phyloP scores from a whole-genome alignment of 1,284 basidiomycete genomes.

The Sphagnurus paluster region DNA sequence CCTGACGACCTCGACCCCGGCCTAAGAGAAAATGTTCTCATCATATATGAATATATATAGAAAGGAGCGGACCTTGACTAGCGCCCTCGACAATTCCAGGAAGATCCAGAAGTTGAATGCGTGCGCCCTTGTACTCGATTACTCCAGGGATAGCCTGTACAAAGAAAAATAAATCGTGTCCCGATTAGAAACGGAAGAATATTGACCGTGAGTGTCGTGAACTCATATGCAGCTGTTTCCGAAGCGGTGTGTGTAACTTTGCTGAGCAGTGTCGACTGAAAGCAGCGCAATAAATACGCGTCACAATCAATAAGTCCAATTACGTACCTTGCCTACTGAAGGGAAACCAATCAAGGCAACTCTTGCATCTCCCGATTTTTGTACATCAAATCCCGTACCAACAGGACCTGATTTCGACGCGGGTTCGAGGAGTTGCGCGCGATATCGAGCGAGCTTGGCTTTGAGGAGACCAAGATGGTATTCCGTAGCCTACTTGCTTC shows the following conservation, averaged over 20 bases:
- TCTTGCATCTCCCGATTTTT: slow-evolving; percentile 92
- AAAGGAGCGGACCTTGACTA: slow-evolving; percentile 59
- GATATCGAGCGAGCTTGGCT: slow-evolving; percentile 90
- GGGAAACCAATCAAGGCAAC: slow-evolving; percentile 94
- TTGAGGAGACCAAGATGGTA: slow-evolving; percentile 89
- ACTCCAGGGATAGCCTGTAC: slow-evolving; percentile 93
- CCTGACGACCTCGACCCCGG: slow-evolving; percentile 92
- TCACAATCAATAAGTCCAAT: neutral
- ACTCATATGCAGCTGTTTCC: slow-evolving; percentile 92
- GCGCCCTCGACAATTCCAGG: slow-evolving; percentile 99
- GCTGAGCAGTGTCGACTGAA: slow-evolving; percentile 84
- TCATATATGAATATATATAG: neutral
- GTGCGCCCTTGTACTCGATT: slow-evolving; percentile 89
- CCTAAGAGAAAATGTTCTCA: slow-evolving; percentile 39
- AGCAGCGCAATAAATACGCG: neutral
- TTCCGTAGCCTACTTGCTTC: slow-evolving; percentile 74
- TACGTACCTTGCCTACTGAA: slow-evolving; percentile 83
- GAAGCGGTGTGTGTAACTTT: slow-evolving; percentile 92
- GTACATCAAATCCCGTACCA: slow-evolving; percentile 91
- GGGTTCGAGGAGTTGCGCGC: slow-evolving; percentile 88
- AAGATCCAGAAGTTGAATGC: slow-evolving; percentile 92
- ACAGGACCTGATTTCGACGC: slow-evolving; percentile 77
- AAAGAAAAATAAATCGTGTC: slow-evolving; percentile 1
- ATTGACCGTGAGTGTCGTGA: slow-evolving; percentile 84
- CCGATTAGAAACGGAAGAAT: neutral